phyloP scores from a whole-genome alignment of 1,284 basidiomycete species.

The Phellopilus nigrolimitatus region DNA sequence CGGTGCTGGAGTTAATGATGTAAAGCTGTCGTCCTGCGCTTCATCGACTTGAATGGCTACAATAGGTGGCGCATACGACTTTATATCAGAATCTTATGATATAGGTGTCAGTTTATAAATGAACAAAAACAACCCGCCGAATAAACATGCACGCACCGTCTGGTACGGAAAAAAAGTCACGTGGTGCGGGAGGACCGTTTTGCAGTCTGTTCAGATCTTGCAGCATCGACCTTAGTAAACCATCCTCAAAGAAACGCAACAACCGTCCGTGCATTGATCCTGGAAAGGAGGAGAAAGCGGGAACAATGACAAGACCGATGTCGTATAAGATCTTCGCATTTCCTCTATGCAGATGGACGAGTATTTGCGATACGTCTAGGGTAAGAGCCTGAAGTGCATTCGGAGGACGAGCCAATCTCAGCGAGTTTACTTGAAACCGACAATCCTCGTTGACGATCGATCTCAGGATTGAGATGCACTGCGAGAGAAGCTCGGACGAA shows the following conservation, averaged over 20 bases:
- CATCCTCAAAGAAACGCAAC: constrained; percentile 58
- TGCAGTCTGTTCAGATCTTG: constrained; percentile 14
- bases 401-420: constrained; percentile 56
- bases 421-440: constrained; percentile 50
- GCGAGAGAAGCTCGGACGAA: constrained; percentile 47
- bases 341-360: constrained; percentile 48
- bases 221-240: constrained; percentile 47
- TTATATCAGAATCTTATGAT: constrained; percentile 15
- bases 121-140: not conserved
- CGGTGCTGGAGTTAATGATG: constrained; percentile 32
- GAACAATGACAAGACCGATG: constrained; percentile 59
- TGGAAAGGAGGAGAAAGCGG: constrained; percentile 62
- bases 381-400: constrained; percentile 59
- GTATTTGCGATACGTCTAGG: constrained; percentile 58
- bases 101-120: constrained; percentile 3
- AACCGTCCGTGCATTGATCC: constrained; percentile 53
- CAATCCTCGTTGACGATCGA: constrained; percentile 67
- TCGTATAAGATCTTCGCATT: constrained; percentile 49
- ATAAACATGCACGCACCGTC: not conserved
- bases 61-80: constrained; percentile 31
- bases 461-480: constrained; percentile 56
- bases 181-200: constrained; percentile 6
- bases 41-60: constrained; percentile 62
- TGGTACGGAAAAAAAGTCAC: not conserved
- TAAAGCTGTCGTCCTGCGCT: constrained; percentile 35